A percentile compares a stretch with the other conserved stretches of the same genome.
Evolutionary conservation across 768 basidiomycete genomes (phyloP).

Genomic region (Leccinum uliginosum): DNA sequence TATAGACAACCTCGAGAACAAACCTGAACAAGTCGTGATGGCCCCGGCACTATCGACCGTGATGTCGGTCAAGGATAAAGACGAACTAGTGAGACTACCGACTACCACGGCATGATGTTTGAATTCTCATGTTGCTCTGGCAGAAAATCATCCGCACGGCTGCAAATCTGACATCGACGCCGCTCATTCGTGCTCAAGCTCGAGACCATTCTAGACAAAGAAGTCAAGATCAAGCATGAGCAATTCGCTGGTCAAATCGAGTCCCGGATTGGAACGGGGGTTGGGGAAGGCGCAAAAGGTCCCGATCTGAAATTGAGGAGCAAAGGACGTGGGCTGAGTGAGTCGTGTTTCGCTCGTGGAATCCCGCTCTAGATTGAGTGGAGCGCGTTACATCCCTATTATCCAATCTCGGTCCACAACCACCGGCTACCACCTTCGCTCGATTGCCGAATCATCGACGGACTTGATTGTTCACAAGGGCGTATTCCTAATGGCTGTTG

Average conservation of each 20-base stretch:
- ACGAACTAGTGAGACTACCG: constrained; percentile 68
- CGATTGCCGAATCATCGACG: constrained; percentile 79
- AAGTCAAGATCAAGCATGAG: constrained; percentile 88
- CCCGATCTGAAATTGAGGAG: constrained; percentile 94
- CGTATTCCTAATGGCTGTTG: constrained; percentile 82
- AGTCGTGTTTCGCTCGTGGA: constrained; percentile 40
- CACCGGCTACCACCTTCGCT: constrained; percentile 82
- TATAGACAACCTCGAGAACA: constrained; percentile 47
- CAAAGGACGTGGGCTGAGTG: constrained; percentile 66
- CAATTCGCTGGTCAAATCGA: constrained; percentile 83
- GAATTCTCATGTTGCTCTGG: constrained; percentile 5
- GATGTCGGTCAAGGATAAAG: constrained; percentile 86
- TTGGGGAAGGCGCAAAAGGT: constrained; percentile 59
- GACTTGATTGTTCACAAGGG: constrained; percentile 85
- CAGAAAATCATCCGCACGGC: constrained; percentile 80
- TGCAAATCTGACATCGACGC: constrained; percentile 74
- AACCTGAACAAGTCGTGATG: constrained; percentile 79
- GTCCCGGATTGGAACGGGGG: constrained; percentile 75
- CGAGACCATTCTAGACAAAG: constrained; percentile 87
- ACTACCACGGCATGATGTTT: background rate
- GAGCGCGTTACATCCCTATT: constrained; percentile 84
- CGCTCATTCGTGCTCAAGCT: constrained; percentile 78
- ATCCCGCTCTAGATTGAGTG: constrained; percentile 67
- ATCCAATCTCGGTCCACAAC: constrained; percentile 88
- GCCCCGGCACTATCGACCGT: constrained; percentile 67